Conservation (phyloP, 805 yeast genomes). For the Zygoascus flipseniorum region DNA sequence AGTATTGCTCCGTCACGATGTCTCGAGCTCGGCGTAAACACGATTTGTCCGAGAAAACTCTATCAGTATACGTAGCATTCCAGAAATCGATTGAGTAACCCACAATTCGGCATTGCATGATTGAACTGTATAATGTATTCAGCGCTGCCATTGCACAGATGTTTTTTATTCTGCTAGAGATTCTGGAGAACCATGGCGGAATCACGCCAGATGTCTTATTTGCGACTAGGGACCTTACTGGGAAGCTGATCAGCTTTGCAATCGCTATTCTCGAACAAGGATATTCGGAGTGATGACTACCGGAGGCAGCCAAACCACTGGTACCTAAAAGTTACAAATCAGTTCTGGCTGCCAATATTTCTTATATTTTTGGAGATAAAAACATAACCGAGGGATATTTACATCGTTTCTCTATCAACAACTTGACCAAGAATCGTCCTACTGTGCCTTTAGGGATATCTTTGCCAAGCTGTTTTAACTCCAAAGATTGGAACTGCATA, state of each 20-base stretch:
- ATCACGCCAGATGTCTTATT: neutral
- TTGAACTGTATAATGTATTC: slow-evolving; percentile 1
- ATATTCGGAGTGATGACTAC: neutral
- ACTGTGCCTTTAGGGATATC: neutral
- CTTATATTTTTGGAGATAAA: slow-evolving; percentile 1
- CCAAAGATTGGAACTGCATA: slow-evolving; percentile 2
- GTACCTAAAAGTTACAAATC: neutral
- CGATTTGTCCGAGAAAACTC: neutral
- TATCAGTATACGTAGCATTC: neutral
- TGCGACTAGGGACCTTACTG: neutral
- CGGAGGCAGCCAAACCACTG: neutral
- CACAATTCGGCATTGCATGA: no score
- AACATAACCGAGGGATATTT: slow-evolving; percentile 1
- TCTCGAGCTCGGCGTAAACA: neutral
- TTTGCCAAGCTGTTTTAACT: neutral
- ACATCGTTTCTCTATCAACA: neutral
- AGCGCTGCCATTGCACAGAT: slow-evolving; percentile 5
- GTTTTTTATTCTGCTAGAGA: slow-evolving; percentile 2
- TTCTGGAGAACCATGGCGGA: slow-evolving; percentile 2
- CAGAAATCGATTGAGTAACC: neutral
- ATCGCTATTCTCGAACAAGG: neutral
- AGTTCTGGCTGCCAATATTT: neutral
- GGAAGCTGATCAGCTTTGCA: neutral
- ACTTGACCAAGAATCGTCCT: neutral
- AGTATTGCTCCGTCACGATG: neutral